Base-by-base conservation (phyloP, 352 stramenopile genomes). In the Phytophthora palmivora region DNA sequence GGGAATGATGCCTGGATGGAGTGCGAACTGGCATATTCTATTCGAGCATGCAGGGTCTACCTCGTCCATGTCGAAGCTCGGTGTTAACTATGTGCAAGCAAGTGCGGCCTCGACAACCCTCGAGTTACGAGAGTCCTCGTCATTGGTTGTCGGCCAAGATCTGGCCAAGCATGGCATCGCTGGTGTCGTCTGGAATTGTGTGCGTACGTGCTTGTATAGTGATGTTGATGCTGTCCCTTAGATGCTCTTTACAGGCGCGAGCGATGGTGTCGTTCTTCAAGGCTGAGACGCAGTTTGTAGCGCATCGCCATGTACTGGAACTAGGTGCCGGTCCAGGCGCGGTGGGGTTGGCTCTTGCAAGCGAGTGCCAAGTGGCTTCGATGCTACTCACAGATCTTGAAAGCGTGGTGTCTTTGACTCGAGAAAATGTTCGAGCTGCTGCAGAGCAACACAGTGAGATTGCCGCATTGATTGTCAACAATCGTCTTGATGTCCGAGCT, bases 111-210 rank as follows among this genome's bases (percentile, higher is more conserved):
- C 60, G 15, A 63, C 78, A 21, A 63, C 53, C 3, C 33, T 82
- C 14, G 10, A 73, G 33, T 18, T 82, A 11, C 8, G 19, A 9
- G 26, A 18, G 10, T 33, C 39, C 0, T 43, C 44, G 15, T 33
- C 46, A 36, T 18, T 85, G 39, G 51, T 44, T 14, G 51, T 93
- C 32, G 57, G 66, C 1, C 84, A 92, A 61, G 63, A 88, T 28
- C 57, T 92, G 38, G 53, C 43, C 14, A 44, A 57, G 6, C 41
- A 82, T 18, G 84, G 84, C 14, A 84, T 91, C 42, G 79, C 79
- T 2, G 82, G 84, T 30, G 84, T 91, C 58, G 75, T 93, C 28
- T 93, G 84, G 84, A 87, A 91, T 58, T 88, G 79, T 57, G 83
- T 92, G 50, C 26, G 79, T 70, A 50, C 32, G 14, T 15, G 28